Evolutionary conservation across 2,329 filamentous ascomycete genomes (phyloP), one percentile per base, ranked within the genome.

Genomic region (Cladophialophora carrionii): DNA sequence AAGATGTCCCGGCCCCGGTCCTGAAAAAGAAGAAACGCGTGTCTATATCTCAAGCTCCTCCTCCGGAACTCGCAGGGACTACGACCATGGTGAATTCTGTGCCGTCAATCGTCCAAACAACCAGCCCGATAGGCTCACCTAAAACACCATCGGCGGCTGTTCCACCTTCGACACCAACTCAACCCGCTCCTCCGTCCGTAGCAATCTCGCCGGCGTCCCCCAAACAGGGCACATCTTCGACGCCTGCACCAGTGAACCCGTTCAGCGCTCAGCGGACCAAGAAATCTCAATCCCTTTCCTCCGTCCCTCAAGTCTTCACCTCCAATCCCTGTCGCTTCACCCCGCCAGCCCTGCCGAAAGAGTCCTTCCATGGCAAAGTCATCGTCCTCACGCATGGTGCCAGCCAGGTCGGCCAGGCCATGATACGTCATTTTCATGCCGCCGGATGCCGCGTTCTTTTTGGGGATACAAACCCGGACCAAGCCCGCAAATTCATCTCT

Each of bases 341-440:
- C 24, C 67, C 67, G 12, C 64, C 67, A 6, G 43, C 57, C 3
- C 56, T 70, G 17, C 61, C 68, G 14, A 61, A 63, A 8, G 65
- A 68, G 55, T 49, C 61, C 14, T 70, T 68, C n/a, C 52, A 70
- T 34, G 65, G 65, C 53, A 70, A 68, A 64, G 70, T 71, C 6
- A 59, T 71, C 17, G 67, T 71, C 6, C 22, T 71, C 1, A 70
- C 70, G 17, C 58, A 69, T 34, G 70, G 70, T 20, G 75, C 80
- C 57, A 79, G 80, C 57, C 80, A 79, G 10, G 81, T 82, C 43
- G 80, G 80, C 2, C 76, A 79, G 4, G 75, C 76, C 51, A 71
- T 80, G 0, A 78, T 81, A 1, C 73, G 75, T 8, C 72, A 78
- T 32, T 77, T 79, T 53, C 75, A 78, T 62, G 62, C 75, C 7